Evolutionary conservation across 305 asterid species (phyloP).

Genomic region (Stenogyne calaminthoides): DNA sequence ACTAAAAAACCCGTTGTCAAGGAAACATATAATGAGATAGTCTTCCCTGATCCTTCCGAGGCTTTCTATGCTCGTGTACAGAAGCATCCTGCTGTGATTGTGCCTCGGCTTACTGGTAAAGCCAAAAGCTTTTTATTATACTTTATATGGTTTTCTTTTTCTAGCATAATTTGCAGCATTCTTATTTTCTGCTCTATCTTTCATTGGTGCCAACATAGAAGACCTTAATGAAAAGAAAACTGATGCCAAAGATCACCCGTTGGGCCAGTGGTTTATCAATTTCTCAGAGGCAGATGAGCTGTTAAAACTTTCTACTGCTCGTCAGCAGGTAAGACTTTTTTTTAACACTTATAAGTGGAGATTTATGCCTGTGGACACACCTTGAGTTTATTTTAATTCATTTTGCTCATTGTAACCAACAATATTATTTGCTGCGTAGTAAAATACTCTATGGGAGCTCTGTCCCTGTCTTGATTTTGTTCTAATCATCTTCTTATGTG

Average conservation of each 20-base stretch:
- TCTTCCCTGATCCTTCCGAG: slow-evolving; percentile 76
- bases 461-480: background rate
- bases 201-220: slow-evolving; percentile 41
- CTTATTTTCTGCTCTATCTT: slow-evolving; percentile 32
- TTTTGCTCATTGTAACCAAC: background rate
- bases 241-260: slow-evolving; percentile 63
- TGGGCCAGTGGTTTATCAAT: slow-evolving; percentile 67
- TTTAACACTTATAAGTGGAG: background rate
- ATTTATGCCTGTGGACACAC: slow-evolving; percentile 2
- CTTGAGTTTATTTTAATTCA: slow-evolving; percentile 3
- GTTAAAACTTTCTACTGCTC: slow-evolving; percentile 73
- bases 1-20: slow-evolving; percentile 71
- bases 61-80: slow-evolving; percentile 66
- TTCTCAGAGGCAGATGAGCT: slow-evolving; percentile 92
- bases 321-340: slow-evolving; percentile 58
- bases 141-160: slow-evolving; percentile 19
- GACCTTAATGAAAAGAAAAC: slow-evolving; percentile 52
- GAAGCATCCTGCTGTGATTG: slow-evolving; percentile 75
- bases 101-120: slow-evolving; percentile 57
- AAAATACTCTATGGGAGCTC: background rate
- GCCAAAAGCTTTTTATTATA: background rate
- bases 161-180: slow-evolving; percentile 12
- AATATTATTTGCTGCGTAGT: slow-evolving; percentile 1
- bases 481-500: slow-evolving; percentile 4
- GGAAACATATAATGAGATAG: slow-evolving; percentile 74